Base-by-base conservation (phyloP, 2,329 filamentous ascomycete genomes). In the Hymenoscyphus occultus region DNA sequence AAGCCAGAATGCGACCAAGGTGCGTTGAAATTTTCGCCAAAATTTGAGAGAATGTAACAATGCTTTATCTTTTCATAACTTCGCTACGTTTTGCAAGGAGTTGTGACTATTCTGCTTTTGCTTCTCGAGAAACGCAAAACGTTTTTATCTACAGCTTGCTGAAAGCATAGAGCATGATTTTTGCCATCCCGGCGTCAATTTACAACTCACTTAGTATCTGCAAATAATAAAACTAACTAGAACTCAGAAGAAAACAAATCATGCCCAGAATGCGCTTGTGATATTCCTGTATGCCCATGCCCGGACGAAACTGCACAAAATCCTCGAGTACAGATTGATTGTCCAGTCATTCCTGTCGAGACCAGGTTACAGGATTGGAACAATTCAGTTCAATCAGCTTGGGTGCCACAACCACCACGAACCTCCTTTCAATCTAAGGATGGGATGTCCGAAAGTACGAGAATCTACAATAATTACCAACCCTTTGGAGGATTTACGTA, bases 1-100 rank as follows among this genome's bases (percentile, higher is more conserved):
- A 67, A 70, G 19, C 67, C 72, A 9, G 68, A 72, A 32, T 74
- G 72, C 62, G 42, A 56, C 13, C 35, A 58, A 28, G 61, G 45
- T 51, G 22, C 10, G 45, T 51, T 22, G n/a, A 22, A 51, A 12
- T 28, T 51, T 12, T 51, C 45, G 19, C 19, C 12, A 10, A 35
- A 22, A 22, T 22, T 51, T 51, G 14, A 12, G 45, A 16, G 19
- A 12, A n/a, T 51, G 45, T 51, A 51, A 51, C 19, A 16, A 22
- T 22, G n/a, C n/a, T 16, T 19, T 12, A 7, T 51, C 45, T 51
- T 22, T 51, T 7, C 45, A 51, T 16, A 16, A 22, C 12, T 7
- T 28, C 10, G 3, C 7, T 4, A 51, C 3, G 19, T 19, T 51
- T 5, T 51, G 19, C 12, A 22, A 9, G 45, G 19, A 9, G 35